Evolutionary conservation across 1,284 basidiomycete genomes (phyloP), one percentile per base, ranked within the genome.

Genomic region (Vanrija sp.): DNA sequence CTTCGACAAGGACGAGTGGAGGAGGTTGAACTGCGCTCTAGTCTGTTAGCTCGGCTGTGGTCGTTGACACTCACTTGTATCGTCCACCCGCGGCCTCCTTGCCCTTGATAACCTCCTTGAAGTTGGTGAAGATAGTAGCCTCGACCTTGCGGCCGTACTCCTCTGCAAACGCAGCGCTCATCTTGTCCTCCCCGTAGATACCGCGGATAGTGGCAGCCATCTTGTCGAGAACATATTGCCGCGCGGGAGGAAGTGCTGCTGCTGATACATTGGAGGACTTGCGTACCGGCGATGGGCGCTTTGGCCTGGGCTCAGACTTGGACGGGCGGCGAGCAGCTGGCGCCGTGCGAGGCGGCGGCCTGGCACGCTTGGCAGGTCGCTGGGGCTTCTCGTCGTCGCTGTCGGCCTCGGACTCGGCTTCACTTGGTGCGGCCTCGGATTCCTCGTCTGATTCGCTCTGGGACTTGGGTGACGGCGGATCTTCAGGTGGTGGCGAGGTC

Each of bases 21-120:
- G 58, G 4, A 69, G 60, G 47, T 66, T 69, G 61, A 68, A 72
- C 59, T 74, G 72, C 1, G 64, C 61, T 44, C 71, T 73, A 52
- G 9, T 8, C n/a, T 46, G 53, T 58, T 39, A 56, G 55, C 42
- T 49, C 12, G 7, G 20, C 24, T 15, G 23, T 4, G 15, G 45
- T 15, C 4, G n/a, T n/a, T 14, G 15, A 24, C 19, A 62, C 71
- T 64, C 62, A 72, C 69, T 75, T 75, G 60, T 75, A 75, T 23
- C 64, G 54, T 0, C 46, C 60, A 4, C 67, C 71, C 6, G 66
- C 66, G 16, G 55, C 55, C 19, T 66, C 68, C 51, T 75, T 75
- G 14, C 66, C 68, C 35, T 56, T 61, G 14, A 62, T 48, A 0
- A 56, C 49, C 39, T 73, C 72, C 47, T 68, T 69, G 59, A 71